These are phyloP conservation scores for Cadophora luteo-olivacea DNA, from an alignment of 2,329 filamentous ascomycete species.

Conservation along the genomic window DNA sequence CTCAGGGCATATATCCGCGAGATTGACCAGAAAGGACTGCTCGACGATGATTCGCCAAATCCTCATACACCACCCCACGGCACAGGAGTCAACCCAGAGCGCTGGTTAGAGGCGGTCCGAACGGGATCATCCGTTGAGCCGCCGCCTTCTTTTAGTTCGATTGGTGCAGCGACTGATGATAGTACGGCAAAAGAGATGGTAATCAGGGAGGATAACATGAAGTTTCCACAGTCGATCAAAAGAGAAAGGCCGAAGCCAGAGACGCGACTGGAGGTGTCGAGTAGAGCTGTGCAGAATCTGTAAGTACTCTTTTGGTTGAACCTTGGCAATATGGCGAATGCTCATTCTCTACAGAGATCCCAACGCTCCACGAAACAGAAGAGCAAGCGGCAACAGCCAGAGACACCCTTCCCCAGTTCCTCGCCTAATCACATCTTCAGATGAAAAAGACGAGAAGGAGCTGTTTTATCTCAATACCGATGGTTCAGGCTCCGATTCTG, in stretches of 20 bases:
- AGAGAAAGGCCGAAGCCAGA: slow-evolving; percentile 37
- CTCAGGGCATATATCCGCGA: slow-evolving; percentile 66
- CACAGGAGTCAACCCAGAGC: slow-evolving; percentile 32
- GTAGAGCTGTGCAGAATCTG: background rate
- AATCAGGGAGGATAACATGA: slow-evolving; percentile 42
- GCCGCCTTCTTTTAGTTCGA: slow-evolving; percentile 36
- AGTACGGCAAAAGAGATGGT: slow-evolving; percentile 39
- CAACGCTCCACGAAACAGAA: slow-evolving; percentile 10
- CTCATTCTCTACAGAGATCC: background rate
- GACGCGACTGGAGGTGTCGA: slow-evolving; percentile 12
- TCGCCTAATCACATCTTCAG: slow-evolving; percentile 28
- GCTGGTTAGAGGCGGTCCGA: slow-evolving; percentile 37
- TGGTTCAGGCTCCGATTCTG: slow-evolving; percentile 33
- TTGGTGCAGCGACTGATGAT: slow-evolving; percentile 32
- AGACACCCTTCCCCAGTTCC: slow-evolving; percentile 27
- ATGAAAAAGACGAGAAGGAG: slow-evolving; percentile 29
- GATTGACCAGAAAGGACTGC: slow-evolving; percentile 60
- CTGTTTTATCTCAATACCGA: slow-evolving; percentile 33
- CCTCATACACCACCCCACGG: slow-evolving; percentile 44
- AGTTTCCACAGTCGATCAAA: slow-evolving; percentile 44
- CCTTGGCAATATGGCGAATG: slow-evolving; percentile 24
- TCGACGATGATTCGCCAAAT: slow-evolving; percentile 53
- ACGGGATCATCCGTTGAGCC: slow-evolving; percentile 23
- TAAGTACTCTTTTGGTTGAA: slow-evolving; percentile 13
- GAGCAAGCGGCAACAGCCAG: slow-evolving; percentile 19